These are phyloP conservation scores for Globisporangium rhizosaccharum DNA, from an alignment of 352 stramenopile species.

Conservation along the genomic window DNA sequence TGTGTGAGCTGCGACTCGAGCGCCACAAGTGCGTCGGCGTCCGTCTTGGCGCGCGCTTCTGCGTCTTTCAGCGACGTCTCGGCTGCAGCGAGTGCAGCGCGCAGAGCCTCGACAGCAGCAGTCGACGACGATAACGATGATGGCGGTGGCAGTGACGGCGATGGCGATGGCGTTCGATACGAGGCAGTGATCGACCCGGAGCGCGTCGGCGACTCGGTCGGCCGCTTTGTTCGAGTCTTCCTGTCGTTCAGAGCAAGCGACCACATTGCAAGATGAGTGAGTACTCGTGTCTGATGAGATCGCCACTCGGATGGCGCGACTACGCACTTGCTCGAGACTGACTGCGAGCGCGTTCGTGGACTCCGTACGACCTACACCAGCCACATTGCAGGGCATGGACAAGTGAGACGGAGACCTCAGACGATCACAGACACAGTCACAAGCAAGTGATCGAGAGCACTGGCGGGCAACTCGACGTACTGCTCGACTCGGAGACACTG, in stretches of 20 bases:
- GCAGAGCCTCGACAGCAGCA: conserved; percentile 4
- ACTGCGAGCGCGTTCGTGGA: conserved; percentile 22
- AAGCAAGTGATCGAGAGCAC: background rate
- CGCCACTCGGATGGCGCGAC: background rate
- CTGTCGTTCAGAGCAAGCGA: conserved; percentile 6
- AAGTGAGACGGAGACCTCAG: background rate
- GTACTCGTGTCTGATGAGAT: background rate
- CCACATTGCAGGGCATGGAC: background rate
- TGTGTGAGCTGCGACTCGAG: conserved; percentile 17
- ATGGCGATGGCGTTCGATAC: background rate
- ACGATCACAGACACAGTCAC: background rate
- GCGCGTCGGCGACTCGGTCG: conserved; percentile 14
- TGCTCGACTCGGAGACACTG: conserved; percentile 5
- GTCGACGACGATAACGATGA: background rate
- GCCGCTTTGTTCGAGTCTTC: conserved; percentile 19
- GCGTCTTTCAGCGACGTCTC: conserved; percentile 1
- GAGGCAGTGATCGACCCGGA: background rate
- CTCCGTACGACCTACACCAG: background rate
- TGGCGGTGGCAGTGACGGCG: background rate
- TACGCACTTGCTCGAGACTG: conserved; percentile 8
- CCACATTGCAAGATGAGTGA: background rate
- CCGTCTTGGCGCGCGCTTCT: conserved; percentile 12
- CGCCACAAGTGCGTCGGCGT: conserved; percentile 18
- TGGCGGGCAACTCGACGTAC: background rate
- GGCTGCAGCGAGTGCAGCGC: background rate